These are phyloP conservation scores for Magnusiomyces paraingens DNA, from an alignment of 1,139 yeast species.

Conservation along the genomic window DNA sequence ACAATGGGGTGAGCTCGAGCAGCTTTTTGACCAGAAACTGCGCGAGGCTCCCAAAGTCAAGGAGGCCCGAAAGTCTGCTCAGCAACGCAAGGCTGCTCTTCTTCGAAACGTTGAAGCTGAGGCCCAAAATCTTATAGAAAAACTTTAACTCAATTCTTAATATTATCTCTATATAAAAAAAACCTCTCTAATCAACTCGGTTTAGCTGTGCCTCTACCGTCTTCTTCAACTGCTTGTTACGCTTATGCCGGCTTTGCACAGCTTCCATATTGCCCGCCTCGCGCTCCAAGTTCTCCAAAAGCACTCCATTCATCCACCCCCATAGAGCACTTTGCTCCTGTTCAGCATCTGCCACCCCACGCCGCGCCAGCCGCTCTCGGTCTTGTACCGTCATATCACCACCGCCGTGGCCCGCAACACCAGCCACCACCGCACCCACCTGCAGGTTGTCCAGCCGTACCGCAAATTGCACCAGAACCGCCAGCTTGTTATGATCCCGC, in stretches of 20 bases:
- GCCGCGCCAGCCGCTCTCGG: slow-evolving; percentile 6
- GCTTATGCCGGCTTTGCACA: not conserved
- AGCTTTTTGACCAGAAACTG: not conserved
- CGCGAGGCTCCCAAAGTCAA: slow-evolving; percentile 5
- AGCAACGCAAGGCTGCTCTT: slow-evolving; percentile 7
- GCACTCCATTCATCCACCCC: slow-evolving; percentile 16
- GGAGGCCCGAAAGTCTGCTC: slow-evolving; percentile 14
- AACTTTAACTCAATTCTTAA: not conserved
- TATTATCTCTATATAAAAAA: not conserved
- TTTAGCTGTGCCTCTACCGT: slow-evolving; percentile 11
- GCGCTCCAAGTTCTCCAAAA: slow-evolving; percentile 10
- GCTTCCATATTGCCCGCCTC: slow-evolving; percentile 10
- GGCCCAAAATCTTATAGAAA: slow-evolving; percentile 8
- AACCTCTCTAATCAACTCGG: slow-evolving; percentile 13
- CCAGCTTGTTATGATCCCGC: slow-evolving; percentile 10
- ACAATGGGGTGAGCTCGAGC: slow-evolving; percentile 10
- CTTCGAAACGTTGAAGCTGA: slow-evolving; percentile 10
- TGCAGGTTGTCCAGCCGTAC: slow-evolving; percentile 13
- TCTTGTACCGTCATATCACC: not conserved
- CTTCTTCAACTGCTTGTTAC: slow-evolving; percentile 4
- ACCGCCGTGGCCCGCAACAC: slow-evolving; percentile 9
- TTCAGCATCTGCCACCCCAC: slow-evolving; percentile 14
- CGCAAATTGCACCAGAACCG: slow-evolving; percentile 11
- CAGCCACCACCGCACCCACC: slow-evolving; percentile 14
- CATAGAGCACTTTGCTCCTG: slow-evolving; percentile 11